Evolutionary conservation across 108 stramenopile genomes (phyloP).

Genomic region (Skeletonema potamos): DNA sequence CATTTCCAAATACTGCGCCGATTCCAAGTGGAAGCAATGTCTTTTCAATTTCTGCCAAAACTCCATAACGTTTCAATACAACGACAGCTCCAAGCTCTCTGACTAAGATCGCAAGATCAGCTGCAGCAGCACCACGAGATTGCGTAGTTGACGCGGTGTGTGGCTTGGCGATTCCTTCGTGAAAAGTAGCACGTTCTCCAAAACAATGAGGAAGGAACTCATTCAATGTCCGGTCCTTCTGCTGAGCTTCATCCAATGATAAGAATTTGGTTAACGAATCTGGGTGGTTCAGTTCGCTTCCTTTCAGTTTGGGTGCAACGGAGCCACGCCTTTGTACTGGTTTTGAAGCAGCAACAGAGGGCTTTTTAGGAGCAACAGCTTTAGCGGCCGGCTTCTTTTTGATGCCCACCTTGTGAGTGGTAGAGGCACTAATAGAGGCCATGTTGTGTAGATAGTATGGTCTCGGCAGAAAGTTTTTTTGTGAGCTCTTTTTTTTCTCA

Average conservation of each 20-base stretch:
- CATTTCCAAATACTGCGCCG: conserved; percentile 57
- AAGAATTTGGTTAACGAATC: conserved; percentile 42
- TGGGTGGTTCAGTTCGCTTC: conserved; percentile 50
- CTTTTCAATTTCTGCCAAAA: conserved; percentile 71
- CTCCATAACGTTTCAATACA: conserved; percentile 72
- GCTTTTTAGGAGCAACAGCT: not conserved
- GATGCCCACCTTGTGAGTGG: conserved; percentile 51
- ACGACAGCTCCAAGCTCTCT: conserved; percentile 59
- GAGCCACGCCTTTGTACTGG: conserved; percentile 43
- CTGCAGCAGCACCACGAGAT: conserved; percentile 67
- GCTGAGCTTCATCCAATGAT: conserved; percentile 21
- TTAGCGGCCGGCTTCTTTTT: conserved; percentile 29
- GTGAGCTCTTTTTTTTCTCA: not conserved
- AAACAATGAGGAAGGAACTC: conserved; percentile 58
- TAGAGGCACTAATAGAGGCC: conserved; percentile 58
- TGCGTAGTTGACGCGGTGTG: conserved; percentile 70
- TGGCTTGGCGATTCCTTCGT: conserved; percentile 59
- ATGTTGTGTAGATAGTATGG: conserved; percentile 13
- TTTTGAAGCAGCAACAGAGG: conserved; percentile 27
- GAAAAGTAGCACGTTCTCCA: conserved; percentile 60
- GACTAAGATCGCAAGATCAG: conserved; percentile 72
- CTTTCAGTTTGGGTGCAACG: conserved; percentile 57
- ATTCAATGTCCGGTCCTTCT: conserved; percentile 51
- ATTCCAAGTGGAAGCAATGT: conserved; percentile 76
- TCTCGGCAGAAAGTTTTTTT: not conserved